Conservation (phyloP, 805 yeast species). For the Cyberlindnera veronae region DNA sequence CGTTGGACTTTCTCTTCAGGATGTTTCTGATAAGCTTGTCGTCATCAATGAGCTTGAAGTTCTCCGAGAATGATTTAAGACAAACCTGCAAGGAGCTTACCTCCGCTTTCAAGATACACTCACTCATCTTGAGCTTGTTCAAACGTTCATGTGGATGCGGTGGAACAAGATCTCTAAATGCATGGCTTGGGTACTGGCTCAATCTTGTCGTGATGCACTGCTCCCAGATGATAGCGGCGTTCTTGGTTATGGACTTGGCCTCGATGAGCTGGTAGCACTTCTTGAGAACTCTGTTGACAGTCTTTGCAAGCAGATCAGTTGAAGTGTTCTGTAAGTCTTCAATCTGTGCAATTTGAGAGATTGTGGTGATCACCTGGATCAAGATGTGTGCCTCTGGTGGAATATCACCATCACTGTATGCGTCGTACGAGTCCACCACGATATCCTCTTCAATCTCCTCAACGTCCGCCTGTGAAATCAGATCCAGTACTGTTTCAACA, state of each 20-base stretch:
- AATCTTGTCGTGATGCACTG: constrained; percentile 28
- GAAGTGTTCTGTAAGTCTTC: constrained; percentile 2
- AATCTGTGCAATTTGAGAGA: constrained; percentile 26
- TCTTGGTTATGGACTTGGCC: constrained; percentile 43
- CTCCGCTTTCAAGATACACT: constrained; percentile 55
- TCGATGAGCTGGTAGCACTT: constrained; percentile 60
- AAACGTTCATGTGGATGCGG: constrained; percentile 18
- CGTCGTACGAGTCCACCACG: constrained; percentile 58
- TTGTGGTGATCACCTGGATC: constrained; percentile 47
- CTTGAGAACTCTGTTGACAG: constrained; percentile 48
- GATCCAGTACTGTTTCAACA: constrained; percentile 33
- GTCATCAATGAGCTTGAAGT: constrained; percentile 50
- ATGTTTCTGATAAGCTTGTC: constrained; percentile 56
- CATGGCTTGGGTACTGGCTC: constrained; percentile 46
- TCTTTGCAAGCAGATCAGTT: constrained; percentile 22
- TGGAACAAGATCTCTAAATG: constrained; percentile 25
- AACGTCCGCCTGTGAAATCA: constrained; percentile 25
- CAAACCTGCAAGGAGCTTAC: constrained; percentile 45
- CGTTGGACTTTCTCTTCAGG: constrained; percentile 42
- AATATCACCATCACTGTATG: constrained; percentile 54
- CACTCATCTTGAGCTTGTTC: constrained; percentile 42
- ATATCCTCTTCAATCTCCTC: constrained; percentile 39
- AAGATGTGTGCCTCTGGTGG: constrained; percentile 55
- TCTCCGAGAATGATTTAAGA: constrained; percentile 22
- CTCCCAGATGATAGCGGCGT: constrained; percentile 28